Conservation (phyloP, 164 flowering plant genomes). For the Tetracentron sinense region DNA sequence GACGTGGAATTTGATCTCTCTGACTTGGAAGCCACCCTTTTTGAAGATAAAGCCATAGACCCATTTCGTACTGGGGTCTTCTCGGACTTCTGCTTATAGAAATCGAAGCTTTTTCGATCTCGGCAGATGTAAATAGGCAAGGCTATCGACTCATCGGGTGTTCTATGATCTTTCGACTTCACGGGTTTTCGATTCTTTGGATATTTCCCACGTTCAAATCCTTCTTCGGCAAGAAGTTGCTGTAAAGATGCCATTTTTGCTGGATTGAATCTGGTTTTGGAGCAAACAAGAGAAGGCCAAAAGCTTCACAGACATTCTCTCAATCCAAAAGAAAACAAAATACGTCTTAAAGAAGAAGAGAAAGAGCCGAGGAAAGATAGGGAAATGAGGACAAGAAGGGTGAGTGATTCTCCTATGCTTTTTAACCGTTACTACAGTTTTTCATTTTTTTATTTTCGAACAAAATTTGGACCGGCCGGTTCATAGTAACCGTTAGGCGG, state of each 20-base stretch:
- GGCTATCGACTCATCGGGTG: constrained; percentile 23
- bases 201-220: constrained; percentile 25
- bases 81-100: constrained; percentile 14
- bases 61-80: constrained; percentile 22
- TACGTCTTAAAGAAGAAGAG: background rate
- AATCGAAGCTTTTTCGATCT: constrained; percentile 30
- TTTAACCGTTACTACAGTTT: constrained; percentile 10
- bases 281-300: constrained; percentile 3
- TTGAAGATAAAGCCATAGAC: constrained; percentile 28
- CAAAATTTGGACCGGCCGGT: background rate
- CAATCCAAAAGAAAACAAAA: constrained; percentile 7
- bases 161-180: constrained; percentile 15
- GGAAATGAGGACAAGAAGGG: constrained; percentile 13
- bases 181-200: constrained; percentile 9
- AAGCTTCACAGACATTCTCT: background rate
- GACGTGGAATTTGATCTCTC: constrained; percentile 19
- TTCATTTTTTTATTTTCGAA: background rate
- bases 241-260: constrained; percentile 47
- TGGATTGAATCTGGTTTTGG: constrained; percentile 10
- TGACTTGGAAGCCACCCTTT: constrained; percentile 22
- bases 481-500: background rate
- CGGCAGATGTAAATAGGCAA: constrained; percentile 52
- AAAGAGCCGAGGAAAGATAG: constrained; percentile 6
- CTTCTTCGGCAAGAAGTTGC: constrained; percentile 47
- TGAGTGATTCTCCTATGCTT: background rate